Percentiles rank a stretch among this genome's conserved stretches.
These are phyloP conservation scores for Ogataea allantospora DNA, from an alignment of 805 yeast species.

Conservation along the genomic window DNA sequence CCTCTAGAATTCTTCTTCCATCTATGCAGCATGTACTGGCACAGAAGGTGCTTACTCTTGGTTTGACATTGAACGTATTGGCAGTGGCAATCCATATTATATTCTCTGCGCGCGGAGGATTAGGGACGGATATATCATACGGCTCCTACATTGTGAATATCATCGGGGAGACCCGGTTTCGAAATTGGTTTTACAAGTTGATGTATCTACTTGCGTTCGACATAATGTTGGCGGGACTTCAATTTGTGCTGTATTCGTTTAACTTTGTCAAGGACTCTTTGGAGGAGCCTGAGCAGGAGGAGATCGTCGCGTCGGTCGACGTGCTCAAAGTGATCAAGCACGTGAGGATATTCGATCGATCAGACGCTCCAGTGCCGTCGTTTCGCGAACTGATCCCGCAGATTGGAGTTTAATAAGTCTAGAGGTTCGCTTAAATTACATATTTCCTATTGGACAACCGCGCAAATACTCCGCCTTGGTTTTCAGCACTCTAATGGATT, in stretches of 20 bases:
- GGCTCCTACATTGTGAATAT: slow-evolving; percentile 43
- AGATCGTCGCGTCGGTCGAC: slow-evolving; percentile 12
- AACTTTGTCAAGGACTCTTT: slow-evolving; percentile 31
- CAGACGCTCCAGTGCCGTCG: slow-evolving; percentile 17
- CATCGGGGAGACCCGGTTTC: slow-evolving; percentile 42
- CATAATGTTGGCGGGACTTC: slow-evolving; percentile 29
- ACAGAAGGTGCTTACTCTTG: slow-evolving; percentile 30
- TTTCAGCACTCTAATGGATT: slow-evolving; percentile 79
- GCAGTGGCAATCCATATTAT: slow-evolving; percentile 38
- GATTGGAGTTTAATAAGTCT: slow-evolving; percentile 1
- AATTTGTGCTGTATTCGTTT: slow-evolving; percentile 32
- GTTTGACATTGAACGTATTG: slow-evolving; percentile 23
- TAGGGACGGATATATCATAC: slow-evolving; percentile 30
- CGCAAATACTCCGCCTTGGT: slow-evolving; percentile 80
- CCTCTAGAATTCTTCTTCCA: slow-evolving; percentile 21
- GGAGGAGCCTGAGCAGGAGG: slow-evolving; percentile 24
- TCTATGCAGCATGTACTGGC: slow-evolving; percentile 29
- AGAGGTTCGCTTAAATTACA: slow-evolving; percentile 9
- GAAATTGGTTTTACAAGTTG: slow-evolving; percentile 28
- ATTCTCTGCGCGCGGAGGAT: slow-evolving; percentile 28
- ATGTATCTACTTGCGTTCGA: slow-evolving; percentile 32
- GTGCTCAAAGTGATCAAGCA: slow-evolving; percentile 2
- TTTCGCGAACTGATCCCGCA: slow-evolving; percentile 7
- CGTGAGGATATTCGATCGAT: slow-evolving; percentile 1
- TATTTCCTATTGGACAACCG: slow-evolving; percentile 66